Evolutionary conservation across 176 grass and related monocot genomes (phyloP), one percentile per base, ranked within the genome.

Genomic region (Alopecurus myosuroides): DNA sequence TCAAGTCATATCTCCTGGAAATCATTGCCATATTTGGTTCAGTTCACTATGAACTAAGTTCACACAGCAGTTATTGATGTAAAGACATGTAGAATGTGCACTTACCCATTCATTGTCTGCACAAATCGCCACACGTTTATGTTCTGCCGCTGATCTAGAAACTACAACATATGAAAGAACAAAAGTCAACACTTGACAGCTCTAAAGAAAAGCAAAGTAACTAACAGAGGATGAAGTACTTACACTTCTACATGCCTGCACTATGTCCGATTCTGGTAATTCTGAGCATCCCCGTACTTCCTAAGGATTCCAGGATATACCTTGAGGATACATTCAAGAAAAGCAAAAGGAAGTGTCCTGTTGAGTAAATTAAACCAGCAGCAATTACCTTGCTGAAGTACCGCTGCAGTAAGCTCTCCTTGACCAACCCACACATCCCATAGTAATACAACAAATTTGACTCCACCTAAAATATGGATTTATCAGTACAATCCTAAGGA

Each of bases 401-500:
- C 36, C 97, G 89, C 80, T 99, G 97, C 81, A 99, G 79, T 81
- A 99, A 90, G 79, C 76, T 87, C 35, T 99, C 97, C 84, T 94
- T 96, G 69, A 99, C 87, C 82, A 99, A 76, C 42, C 88, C 87
- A 77, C 97, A 96, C 90, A 91, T 99, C 72, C 97, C 97, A 90
- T 96, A 99, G 77, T 92, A 99, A 89, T 99, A 99, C 44, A 99
- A 79, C 76, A 99, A 92, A 88, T 99, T 99, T 46, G 97, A 94
- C 46, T 87, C 86, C n/a, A 96, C 88, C 97, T 98, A 61, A 55
- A 78, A 77, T 82, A 30, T 7, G 18, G 65, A 51, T 48, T 77
- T 50, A 58, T 90, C 25, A 76, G 62, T 84, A 49, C 17, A 90
- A 35, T 48, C 64, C 33, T 80, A 50, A 68, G 68, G 46, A 70